phyloP scores from a whole-genome alignment of 2,329 filamentous ascomycete genomes.

The Fusarium continuum region DNA sequence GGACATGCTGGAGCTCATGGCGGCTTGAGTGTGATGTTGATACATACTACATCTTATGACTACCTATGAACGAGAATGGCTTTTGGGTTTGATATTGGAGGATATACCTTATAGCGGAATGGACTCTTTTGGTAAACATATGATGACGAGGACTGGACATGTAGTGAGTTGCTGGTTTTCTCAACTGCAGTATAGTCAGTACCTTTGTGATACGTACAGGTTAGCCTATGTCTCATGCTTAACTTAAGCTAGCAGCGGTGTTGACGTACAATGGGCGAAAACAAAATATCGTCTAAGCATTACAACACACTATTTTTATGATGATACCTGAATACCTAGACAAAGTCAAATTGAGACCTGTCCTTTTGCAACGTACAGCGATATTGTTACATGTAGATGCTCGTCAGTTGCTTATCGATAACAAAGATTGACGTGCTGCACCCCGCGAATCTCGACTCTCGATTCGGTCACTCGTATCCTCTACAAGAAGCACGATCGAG shows the following conservation, averaged over 20 bases:
- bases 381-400: too few relatives aligned
- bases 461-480: conserved; percentile 21
- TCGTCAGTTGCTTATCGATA: conserved; percentile 31
- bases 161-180: neutral
- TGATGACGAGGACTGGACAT: too few relatives aligned
- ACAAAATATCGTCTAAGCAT: too few relatives aligned
- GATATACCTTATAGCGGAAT: conserved; percentile 27
- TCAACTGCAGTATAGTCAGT: too few relatives aligned
- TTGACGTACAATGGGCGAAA: too few relatives aligned
- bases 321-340: neutral
- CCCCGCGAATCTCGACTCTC: conserved; percentile 31
- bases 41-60: conserved; percentile 2
- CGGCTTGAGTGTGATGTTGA: conserved; percentile 6
- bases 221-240: too few relatives aligned
- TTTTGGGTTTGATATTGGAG: conserved; percentile 8
- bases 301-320: too few relatives aligned
- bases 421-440: conserved; percentile 11
- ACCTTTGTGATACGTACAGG: too few relatives aligned
- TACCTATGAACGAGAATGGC: conserved; percentile 7
- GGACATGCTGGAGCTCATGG: conserved; percentile 66
- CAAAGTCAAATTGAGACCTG: too few relatives aligned
- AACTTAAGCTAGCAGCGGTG: too few relatives aligned
- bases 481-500: conserved; percentile 14
- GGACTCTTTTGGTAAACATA: neutral
- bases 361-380: too few relatives aligned